Evolutionary conservation across 306 rosid genomes (phyloP).

Genomic region (Comarum palustre): DNA sequence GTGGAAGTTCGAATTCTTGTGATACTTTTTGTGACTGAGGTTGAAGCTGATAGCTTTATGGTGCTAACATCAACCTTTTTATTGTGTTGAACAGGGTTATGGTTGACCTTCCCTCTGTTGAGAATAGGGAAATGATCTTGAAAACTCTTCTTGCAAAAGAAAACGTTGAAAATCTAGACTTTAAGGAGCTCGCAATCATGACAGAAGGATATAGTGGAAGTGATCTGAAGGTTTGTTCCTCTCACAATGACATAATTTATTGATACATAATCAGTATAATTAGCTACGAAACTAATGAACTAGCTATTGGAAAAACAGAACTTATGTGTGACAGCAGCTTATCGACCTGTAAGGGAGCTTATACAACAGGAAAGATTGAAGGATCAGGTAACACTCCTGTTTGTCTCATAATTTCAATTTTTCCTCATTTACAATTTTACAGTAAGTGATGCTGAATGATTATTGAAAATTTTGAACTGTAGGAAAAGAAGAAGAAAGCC

Average conservation of each 20-base stretch:
- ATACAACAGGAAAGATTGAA: slow-evolving; percentile 73
- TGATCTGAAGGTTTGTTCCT: slow-evolving; percentile 75
- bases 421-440: background rate
- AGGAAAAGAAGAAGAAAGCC: slow-evolving; percentile 72
- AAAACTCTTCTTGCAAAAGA: slow-evolving; percentile 69
- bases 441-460: slow-evolving; percentile 3
- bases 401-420: background rate
- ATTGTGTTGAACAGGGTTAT: slow-evolving; percentile 47
- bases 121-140: slow-evolving; percentile 68
- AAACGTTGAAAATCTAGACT: slow-evolving; percentile 57
- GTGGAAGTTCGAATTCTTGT: background rate
- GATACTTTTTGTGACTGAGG: background rate
- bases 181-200: slow-evolving; percentile 68
- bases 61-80: slow-evolving; percentile 19
- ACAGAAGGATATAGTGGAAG: slow-evolving; percentile 92
- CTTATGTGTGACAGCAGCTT: slow-evolving; percentile 86
- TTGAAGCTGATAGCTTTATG: background rate
- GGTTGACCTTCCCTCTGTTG: slow-evolving; percentile 81
- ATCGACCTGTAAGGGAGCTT: slow-evolving; percentile 87
- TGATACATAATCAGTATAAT: slow-evolving; percentile 1
- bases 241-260: slow-evolving; percentile 9
- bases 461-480: slow-evolving; percentile 17
- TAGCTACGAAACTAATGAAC: slow-evolving; percentile 23
- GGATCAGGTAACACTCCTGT: slow-evolving; percentile 52
- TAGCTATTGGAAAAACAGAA: slow-evolving; percentile 58